Conservation (phyloP, 2,329 filamentous ascomycete species). For the Aspergillus sergii region DNA sequence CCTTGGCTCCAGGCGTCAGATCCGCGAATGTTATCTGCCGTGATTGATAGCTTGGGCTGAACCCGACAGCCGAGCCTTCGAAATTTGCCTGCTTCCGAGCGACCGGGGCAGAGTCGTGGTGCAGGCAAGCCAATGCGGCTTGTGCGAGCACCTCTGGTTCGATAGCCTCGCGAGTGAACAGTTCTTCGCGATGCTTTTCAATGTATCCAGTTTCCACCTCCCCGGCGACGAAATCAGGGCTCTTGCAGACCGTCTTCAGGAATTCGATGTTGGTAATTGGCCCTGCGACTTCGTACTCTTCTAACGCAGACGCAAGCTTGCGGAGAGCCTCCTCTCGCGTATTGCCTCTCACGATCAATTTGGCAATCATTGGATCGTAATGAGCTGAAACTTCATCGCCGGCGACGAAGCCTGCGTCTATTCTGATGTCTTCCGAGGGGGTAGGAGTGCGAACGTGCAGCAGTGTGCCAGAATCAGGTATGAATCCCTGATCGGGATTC, state of each 20-base stretch:
- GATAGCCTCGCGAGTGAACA: conserved; percentile 68
- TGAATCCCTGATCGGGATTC: conserved; percentile 86
- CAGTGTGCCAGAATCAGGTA: conserved; percentile 88
- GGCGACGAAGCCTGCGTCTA: conserved; percentile 89
- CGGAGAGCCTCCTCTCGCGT: conserved; percentile 79
- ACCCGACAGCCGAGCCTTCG: conserved; percentile 52
- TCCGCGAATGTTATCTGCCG: conserved; percentile 62
- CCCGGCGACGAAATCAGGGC: conserved; percentile 78
- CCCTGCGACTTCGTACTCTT: conserved; percentile 89
- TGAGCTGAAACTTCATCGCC: conserved; percentile 92
- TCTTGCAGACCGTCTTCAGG: conserved; percentile 81
- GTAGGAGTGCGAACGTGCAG: conserved; percentile 77
- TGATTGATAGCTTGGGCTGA: conserved; percentile 65
- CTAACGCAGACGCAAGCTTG: conserved; percentile 77
- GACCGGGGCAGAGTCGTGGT: conserved; percentile 45
- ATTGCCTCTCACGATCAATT: conserved; percentile 85
- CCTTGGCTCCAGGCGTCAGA: conserved; percentile 45
- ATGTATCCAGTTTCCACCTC: conserved; percentile 97
- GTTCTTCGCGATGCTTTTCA: conserved; percentile 76
- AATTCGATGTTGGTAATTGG: conserved; percentile 97
- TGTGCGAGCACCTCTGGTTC: conserved; percentile 79
- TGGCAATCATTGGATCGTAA: conserved; percentile 99
- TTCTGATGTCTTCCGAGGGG: conserved; percentile 72
- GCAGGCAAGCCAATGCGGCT: conserved; percentile 76
- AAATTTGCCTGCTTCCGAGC: conserved; percentile 28